Conservation (phyloP, 306 rosid species). For the Acacia crassicarpa region DNA sequence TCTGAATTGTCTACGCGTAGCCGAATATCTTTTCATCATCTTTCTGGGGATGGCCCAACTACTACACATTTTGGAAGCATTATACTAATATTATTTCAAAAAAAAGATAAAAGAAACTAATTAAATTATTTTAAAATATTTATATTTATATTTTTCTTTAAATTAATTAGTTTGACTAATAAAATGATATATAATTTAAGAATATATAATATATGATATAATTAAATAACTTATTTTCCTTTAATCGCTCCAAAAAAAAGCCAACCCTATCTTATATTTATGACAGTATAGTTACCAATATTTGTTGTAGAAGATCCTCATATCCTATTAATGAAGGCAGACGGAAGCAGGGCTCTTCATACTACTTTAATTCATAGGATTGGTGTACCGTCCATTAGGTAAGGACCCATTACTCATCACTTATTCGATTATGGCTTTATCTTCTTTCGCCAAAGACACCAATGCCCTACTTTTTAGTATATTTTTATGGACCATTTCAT, state of each 20-base stretch:
- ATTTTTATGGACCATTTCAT: conserved; percentile 22
- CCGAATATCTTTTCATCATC: conserved; percentile 11
- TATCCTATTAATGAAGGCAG: neutral
- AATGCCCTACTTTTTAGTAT: conserved; percentile 11
- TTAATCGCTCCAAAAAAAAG: too few species aligned
- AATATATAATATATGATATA: too few species aligned
- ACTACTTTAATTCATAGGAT: conserved; percentile 10
- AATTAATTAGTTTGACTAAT: too few species aligned
- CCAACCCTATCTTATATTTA: too few species aligned
- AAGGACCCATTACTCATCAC: neutral
- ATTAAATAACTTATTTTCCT: too few species aligned
- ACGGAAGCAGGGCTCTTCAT: conserved; percentile 17
- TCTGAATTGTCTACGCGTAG: conserved; percentile 26
- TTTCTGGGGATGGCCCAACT: conserved; percentile 5
- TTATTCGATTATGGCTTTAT: conserved; percentile 2
- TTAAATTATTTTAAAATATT: too few species aligned
- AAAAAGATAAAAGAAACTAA: too few species aligned
- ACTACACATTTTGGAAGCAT: neutral
- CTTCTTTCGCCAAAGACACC: conserved; percentile 10
- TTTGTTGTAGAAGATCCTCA: conserved; percentile 19
- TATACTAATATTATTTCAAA: neutral
- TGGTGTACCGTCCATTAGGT: conserved; percentile 49
- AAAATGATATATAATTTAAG: too few species aligned
- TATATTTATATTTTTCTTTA: too few species aligned
- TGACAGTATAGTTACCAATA: neutral